Base-by-base conservation (phyloP, 2,329 filamentous ascomycete species). In the Alternaria solani region DNA sequence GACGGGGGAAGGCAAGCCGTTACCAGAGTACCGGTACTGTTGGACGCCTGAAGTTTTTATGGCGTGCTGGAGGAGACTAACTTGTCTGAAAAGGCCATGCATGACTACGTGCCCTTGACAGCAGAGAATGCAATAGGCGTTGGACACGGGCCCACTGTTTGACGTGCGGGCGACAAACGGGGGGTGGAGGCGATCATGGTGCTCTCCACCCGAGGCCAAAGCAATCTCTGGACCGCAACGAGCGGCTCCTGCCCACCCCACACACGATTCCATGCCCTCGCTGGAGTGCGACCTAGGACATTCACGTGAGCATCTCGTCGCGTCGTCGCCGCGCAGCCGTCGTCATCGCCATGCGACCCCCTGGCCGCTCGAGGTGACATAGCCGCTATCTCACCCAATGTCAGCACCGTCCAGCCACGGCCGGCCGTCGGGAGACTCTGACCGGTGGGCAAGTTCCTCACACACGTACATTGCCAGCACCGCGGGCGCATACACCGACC, bases 341-440 rank as follows among this genome's bases (percentile, higher is more conserved):
- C 53, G 52, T 44, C 42, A 61, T 64, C 61, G 71, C 71, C 61
- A 76, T 76, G 73, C 67, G 64, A 61, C 66, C 61, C 60, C 69
- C 62, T 66, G 66, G 58, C 58, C 67, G 55, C 55, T 59, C 55
- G 51, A 69, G 68, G 71, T 73, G 70, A 69, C 61, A 59, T 52
- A 59, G 66, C 59, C 62, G 56, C 41, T 61, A 47, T 47, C 59
- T 28, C 62, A 52, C 53, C 55, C 68, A 41, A 78, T 78, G 75
- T 74, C 74, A 49, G 65, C 61, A 7, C 71, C 73, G 58, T 71
- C 75, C 34, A 78, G 73, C 67, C 67, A 75, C 47, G 71, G 72
- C 59, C 75, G 71, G 52, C 73, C 61, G 34, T 77, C 75, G 42
- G 57, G 67, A n/a, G 74, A 74, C 44, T 75, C 76, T 18, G 71